Percentiles rank a stretch among this genome's conserved stretches.
Evolutionary conservation across 768 basidiomycete species (phyloP).

Genomic region (Tricholoma saponaceum): DNA sequence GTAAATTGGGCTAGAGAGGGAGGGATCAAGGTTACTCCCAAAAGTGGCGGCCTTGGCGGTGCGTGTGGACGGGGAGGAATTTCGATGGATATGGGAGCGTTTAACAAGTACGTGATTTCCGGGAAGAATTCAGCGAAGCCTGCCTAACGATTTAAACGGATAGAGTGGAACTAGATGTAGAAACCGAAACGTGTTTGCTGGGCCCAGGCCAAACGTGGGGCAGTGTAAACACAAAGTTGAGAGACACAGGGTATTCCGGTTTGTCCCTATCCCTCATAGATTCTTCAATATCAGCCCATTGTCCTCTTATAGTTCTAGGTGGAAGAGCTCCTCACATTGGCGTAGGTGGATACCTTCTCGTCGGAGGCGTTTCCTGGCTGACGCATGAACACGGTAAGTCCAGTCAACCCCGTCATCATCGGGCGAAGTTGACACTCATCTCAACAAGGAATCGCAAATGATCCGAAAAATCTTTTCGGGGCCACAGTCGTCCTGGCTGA

Average conservation of each 20-base stretch:
- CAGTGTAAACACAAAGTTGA: not conserved
- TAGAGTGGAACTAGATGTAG: not conserved
- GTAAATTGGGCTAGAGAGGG: not conserved
- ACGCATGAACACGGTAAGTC: not conserved
- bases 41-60: not conserved
- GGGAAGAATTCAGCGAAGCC: no score
- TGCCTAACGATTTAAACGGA: not conserved
- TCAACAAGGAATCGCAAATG: not conserved
- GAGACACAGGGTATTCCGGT: not conserved
- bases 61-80: slow-evolving; percentile 1
- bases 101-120: not conserved
- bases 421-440: not conserved
- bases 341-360: not conserved
- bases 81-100: not conserved
- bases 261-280: no score
- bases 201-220: not conserved
- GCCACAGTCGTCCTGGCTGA: not conserved
- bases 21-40: not conserved
- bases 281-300: no score
- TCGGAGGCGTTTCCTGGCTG: not conserved
- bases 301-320: not conserved
- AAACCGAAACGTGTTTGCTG: not conserved
- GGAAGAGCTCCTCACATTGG: not conserved
- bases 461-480: not conserved
- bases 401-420: not conserved